Evolutionary conservation across 2,329 filamentous ascomycete species (phyloP).

Genomic region (Arachnomyces sp.): DNA sequence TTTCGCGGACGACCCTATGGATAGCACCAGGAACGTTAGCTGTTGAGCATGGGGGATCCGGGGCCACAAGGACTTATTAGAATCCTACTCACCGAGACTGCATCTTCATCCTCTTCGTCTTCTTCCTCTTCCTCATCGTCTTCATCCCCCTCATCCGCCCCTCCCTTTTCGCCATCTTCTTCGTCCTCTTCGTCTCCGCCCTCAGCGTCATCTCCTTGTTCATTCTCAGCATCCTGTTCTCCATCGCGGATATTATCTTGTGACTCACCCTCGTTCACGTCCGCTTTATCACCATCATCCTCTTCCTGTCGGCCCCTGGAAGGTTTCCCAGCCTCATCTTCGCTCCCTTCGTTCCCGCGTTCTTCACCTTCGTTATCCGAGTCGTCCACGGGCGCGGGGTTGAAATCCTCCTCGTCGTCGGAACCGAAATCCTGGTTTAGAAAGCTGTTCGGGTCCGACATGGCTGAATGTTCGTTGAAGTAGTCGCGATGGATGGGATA

Average conservation of each 20-base stretch:
- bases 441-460: slow-evolving; percentile 28
- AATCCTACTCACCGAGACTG: slow-evolving; percentile 39
- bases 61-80: not conserved
- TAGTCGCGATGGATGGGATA: not conserved
- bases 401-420: slow-evolving; percentile 76
- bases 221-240: slow-evolving; percentile 32
- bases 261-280: slow-evolving; percentile 17
- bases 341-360: slow-evolving; percentile 35
- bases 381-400: slow-evolving; percentile 64
- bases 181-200: slow-evolving; percentile 52
- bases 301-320: slow-evolving; percentile 32
- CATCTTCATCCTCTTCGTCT: slow-evolving; percentile 55
- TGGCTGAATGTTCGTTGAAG: not conserved
- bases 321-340: slow-evolving; percentile 40
- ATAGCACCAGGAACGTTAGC: slow-evolving; percentile 9
- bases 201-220: slow-evolving; percentile 42
- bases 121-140: slow-evolving; percentile 43
- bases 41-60: not conserved
- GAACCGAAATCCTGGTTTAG: slow-evolving; percentile 46
- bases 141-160: slow-evolving; percentile 35
- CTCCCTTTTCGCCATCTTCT: slow-evolving; percentile 42
- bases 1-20: slow-evolving; percentile 64
- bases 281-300: slow-evolving; percentile 35
- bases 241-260: slow-evolving; percentile 12
- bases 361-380: slow-evolving; percentile 57